These are phyloP conservation scores for Chloranthus sessilifolius DNA, from an alignment of 164 flowering plant genomes.

Conservation along the genomic window DNA sequence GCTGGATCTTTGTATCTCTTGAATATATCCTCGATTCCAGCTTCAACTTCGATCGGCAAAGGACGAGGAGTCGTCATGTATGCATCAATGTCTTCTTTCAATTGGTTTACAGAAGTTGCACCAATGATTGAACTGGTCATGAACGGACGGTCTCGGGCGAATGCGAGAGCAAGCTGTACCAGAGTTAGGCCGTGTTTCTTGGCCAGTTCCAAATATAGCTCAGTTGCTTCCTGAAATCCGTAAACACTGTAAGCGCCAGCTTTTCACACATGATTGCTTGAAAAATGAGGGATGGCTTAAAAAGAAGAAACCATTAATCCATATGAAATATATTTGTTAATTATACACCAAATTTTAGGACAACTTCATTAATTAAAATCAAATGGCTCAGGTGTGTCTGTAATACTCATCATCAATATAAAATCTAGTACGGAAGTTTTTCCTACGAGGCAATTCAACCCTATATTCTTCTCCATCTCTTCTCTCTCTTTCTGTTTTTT, in stretches of 20 bases:
- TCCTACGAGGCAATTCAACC: too few species aligned
- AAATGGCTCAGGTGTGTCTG: too few species aligned
- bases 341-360: too few species aligned
- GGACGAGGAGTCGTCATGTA: conserved; percentile 64
- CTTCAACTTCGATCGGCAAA: conserved; percentile 57
- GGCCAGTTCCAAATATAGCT: conserved; percentile 50
- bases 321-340: too few species aligned
- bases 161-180: conserved; percentile 84
- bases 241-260: not conserved
- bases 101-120: conserved; percentile 79
- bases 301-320: too few species aligned
- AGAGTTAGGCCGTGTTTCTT: conserved; percentile 67
- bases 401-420: too few species aligned
- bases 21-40: conserved; percentile 58
- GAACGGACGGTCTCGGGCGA: conserved; percentile 82
- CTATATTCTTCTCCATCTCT: too few species aligned
- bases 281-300: too few species aligned
- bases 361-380: too few species aligned
- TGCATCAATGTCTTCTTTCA: conserved; percentile 83
- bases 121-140: conserved; percentile 91
- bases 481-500: too few species aligned
- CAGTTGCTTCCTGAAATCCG: conserved; percentile 73
- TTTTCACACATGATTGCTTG: too few species aligned
- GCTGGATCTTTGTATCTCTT: conserved; percentile 80
- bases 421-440: too few species aligned